Conservation (phyloP, 1,284 basidiomycete species). For the Microbotryum violaceum region DNA sequence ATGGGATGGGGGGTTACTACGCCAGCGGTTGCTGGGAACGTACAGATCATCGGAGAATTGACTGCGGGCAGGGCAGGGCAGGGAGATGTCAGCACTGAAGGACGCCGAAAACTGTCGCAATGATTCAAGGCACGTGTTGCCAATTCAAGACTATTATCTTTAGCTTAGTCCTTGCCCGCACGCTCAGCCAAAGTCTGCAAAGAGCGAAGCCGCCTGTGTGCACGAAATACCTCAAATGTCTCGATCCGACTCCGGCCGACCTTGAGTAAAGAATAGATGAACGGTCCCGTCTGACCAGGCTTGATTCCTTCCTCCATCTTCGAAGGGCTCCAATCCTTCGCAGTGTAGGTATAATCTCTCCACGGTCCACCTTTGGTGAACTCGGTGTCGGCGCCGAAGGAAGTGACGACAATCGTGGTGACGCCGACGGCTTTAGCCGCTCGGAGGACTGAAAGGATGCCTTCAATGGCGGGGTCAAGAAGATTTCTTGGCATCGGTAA, state of each 20-base stretch:
- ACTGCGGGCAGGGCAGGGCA: constrained; percentile 1
- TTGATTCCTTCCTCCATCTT: constrained; percentile 33
- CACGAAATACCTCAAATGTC: background rate
- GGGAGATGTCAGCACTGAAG: too few species aligned
- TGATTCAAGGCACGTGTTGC: background rate
- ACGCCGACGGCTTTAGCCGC: constrained; percentile 33
- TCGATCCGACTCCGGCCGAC: background rate
- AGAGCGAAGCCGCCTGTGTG: background rate
- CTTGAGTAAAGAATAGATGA: constrained; percentile 35
- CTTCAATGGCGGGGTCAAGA: constrained; percentile 40
- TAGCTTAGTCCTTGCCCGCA: constrained; percentile 37
- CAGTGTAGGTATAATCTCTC: constrained; percentile 33
- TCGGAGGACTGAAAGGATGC: constrained; percentile 37
- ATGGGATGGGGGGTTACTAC: background rate
- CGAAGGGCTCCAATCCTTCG: constrained; percentile 40
- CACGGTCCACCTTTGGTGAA: constrained; percentile 17
- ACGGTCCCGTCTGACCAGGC: constrained; percentile 28
- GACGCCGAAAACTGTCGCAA: background rate
- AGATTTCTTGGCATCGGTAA: constrained; percentile 39
- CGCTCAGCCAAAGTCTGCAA: constrained; percentile 39
- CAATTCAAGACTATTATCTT: constrained; percentile 16
- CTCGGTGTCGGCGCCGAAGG: constrained; percentile 40
- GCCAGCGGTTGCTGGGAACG: background rate
- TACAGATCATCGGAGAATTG: constrained; percentile 34
- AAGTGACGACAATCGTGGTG: constrained; percentile 39